Conservation (phyloP, 495 filamentous ascomycete species). For the Bathelium albidoporum region DNA sequence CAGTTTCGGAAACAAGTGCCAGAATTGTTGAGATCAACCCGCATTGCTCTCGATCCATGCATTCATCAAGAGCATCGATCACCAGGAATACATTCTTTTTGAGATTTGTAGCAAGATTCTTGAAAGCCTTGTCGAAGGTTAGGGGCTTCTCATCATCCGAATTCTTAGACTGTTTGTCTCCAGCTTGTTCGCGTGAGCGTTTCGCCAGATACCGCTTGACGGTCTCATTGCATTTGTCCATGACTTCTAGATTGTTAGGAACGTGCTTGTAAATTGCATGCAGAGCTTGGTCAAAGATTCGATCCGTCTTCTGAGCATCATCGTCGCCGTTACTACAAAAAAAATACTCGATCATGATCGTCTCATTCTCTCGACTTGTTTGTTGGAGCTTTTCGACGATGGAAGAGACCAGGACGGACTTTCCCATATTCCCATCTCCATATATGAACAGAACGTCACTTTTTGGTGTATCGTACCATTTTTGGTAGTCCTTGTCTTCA, state of each 20-base stretch:
- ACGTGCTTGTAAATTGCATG: neutral
- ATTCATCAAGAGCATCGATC: neutral
- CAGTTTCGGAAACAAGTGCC: neutral
- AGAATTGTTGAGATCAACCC: neutral
- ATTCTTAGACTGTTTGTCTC: neutral
- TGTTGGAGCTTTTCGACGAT: neutral
- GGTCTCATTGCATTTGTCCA: neutral
- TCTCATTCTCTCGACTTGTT: neutral
- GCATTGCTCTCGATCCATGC: neutral
- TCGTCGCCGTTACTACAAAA: neutral
- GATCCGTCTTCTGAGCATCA: neutral
- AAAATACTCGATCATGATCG: neutral
- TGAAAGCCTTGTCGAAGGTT: neutral
- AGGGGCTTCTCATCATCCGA: neutral
- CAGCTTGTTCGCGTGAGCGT: neutral
- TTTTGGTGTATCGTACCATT: neutral
- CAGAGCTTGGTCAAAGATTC: neutral
- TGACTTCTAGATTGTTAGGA: neutral
- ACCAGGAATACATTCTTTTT: neutral
- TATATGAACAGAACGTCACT: neutral
- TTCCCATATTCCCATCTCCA: neutral
- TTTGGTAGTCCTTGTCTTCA: no score
- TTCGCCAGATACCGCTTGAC: neutral
- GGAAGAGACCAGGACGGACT: neutral
- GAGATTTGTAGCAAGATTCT: neutral